Percentiles rank a stretch among this genome's conserved stretches.
phyloP scores from a whole-genome alignment of 176 grass and related monocot species.

The Aechmea fasciata region DNA sequence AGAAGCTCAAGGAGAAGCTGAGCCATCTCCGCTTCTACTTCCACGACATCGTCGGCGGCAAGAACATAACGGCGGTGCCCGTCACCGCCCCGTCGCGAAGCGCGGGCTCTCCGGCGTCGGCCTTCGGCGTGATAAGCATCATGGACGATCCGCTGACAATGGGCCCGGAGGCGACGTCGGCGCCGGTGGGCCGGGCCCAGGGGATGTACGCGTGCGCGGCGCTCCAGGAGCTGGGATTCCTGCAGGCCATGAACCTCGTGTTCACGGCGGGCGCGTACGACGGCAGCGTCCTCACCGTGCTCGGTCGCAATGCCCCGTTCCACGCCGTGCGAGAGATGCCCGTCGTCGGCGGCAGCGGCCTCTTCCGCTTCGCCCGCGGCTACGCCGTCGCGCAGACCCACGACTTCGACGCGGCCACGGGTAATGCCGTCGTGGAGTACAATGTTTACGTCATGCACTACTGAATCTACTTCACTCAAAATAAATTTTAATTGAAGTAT shows the following conservation, averaged over 20 bases:
- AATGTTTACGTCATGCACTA: constrained; percentile 55
- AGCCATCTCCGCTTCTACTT: constrained; percentile 82
- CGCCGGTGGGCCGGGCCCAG: constrained; percentile 44
- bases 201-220: constrained; percentile 46
- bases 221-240: constrained; percentile 36
- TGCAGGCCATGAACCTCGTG: constrained; percentile 72
- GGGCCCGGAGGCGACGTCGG: constrained; percentile 31
- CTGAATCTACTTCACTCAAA: background rate
- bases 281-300: constrained; percentile 49
- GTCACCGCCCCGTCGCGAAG: constrained; percentile 18
- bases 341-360: constrained; percentile 44
- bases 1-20: constrained; percentile 12
- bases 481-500: too few species aligned
- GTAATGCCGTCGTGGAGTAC: constrained; percentile 63
- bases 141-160: constrained; percentile 64
- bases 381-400: constrained; percentile 46
- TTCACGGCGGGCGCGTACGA: constrained; percentile 39
- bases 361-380: constrained; percentile 54
- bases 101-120: background rate
- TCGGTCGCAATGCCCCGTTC: constrained; percentile 55
- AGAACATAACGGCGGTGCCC: constrained; percentile 30
- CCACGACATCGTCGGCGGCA: constrained; percentile 64
- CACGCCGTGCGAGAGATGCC: constrained; percentile 45
- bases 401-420: constrained; percentile 26
- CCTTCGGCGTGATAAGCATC: constrained; percentile 40